Conservation (phyloP, 305 asterid species). For the Solanum hybrid region DNA sequence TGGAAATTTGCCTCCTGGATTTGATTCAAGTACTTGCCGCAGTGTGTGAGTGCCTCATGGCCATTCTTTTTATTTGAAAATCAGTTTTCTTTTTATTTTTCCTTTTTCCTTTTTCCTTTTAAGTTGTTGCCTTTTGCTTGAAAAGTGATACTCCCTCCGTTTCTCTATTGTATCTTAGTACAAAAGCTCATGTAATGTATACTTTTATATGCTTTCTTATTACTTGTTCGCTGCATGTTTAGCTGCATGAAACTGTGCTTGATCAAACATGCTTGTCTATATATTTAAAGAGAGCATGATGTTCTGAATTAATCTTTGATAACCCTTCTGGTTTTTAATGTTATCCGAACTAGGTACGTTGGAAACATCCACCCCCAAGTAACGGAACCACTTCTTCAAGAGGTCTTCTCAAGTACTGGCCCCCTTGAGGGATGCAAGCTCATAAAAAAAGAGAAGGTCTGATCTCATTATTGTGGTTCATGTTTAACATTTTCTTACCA, state of each 20-base stretch:
- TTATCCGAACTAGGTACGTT: conserved; percentile 51
- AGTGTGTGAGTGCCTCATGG: conserved; percentile 67
- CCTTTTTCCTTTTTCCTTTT: neutral
- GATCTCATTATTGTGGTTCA: neutral
- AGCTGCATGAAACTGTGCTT: neutral
- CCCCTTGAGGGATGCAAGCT: conserved; percentile 89
- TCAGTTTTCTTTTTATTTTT: neutral
- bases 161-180: neutral
- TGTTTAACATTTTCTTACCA: neutral
- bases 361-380: conserved; percentile 87
- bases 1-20: conserved; percentile 92
- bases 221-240: neutral
- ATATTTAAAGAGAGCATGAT: neutral
- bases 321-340: neutral
- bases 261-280: neutral
- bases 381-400: conserved; percentile 88
- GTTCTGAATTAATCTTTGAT: neutral
- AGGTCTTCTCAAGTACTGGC: conserved; percentile 80
- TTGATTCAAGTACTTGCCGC: conserved; percentile 87
- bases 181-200: neutral
- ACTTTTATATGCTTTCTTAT: neutral
- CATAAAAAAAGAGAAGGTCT: conserved; percentile 78
- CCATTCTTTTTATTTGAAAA: neutral
- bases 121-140: conserved; percentile 7
- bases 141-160: neutral